Evolutionary conservation across 2,329 filamentous ascomycete genomes (phyloP).

Genomic region (Macrophomina tecta): DNA sequence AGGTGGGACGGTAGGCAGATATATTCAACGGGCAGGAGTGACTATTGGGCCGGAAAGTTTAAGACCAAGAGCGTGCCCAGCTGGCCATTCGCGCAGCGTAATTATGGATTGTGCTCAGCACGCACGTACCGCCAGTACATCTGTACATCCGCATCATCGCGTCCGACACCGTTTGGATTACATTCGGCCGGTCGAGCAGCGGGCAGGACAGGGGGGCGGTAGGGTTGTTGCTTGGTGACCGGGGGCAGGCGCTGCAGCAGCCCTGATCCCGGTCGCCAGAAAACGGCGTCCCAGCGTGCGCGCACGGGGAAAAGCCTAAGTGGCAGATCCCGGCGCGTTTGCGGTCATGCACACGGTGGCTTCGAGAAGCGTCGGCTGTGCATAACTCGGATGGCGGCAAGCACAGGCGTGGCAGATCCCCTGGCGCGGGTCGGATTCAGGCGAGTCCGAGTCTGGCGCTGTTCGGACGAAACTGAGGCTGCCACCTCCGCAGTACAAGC

Average conservation of each 20-base stretch:
- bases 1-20: constrained; percentile 26
- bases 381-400: constrained; percentile 27
- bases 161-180: constrained; percentile 29
- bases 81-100: constrained; percentile 24
- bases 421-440: constrained; percentile 24
- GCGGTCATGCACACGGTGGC: constrained; percentile 27
- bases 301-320: constrained; percentile 26
- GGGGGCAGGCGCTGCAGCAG: constrained; percentile 15
- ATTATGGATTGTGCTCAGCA: constrained; percentile 30
- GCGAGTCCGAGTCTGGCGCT: constrained; percentile 16
- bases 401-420: constrained; percentile 20
- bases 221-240: constrained; percentile 28
- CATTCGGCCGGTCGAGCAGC: constrained; percentile 27
- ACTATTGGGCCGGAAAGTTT: constrained; percentile 29
- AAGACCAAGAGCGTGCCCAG: constrained; percentile 23
- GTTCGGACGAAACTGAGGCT: constrained; percentile 25
- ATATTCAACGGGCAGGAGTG: constrained; percentile 25
- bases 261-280: constrained; percentile 22
- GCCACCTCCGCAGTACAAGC: constrained; percentile 22
- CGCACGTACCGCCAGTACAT: constrained; percentile 29
- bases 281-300: constrained; percentile 15
- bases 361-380: constrained; percentile 29
- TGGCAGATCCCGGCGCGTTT: constrained; percentile 21
- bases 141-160: constrained; percentile 28
- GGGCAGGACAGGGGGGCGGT: constrained; percentile 21